These are phyloP conservation scores for Metschnikowia vanudenii DNA, from an alignment of 805 yeast genomes.

Conservation along the genomic window DNA sequence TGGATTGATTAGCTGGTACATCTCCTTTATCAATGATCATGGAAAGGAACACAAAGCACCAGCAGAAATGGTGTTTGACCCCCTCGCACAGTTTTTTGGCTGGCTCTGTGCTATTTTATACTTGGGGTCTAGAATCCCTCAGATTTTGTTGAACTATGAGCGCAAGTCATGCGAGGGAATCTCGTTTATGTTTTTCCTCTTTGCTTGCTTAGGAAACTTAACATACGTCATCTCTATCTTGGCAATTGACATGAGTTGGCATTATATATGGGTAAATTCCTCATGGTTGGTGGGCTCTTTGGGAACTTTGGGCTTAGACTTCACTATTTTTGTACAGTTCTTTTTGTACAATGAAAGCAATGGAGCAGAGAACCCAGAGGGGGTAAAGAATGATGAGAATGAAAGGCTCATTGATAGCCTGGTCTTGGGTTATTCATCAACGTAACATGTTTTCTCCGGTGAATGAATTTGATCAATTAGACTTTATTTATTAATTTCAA, in stretches of 20 bases:
- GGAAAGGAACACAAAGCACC: slow-evolving; percentile 30
- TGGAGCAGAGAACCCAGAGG: slow-evolving; percentile 7
- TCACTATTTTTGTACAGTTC: slow-evolving; percentile 81
- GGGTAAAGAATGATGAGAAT: slow-evolving; percentile 6
- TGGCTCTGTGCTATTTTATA: slow-evolving; percentile 72
- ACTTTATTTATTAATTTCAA: no score
- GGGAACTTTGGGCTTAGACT: slow-evolving; percentile 84
- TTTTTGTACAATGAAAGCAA: slow-evolving; percentile 60
- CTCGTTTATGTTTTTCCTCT: slow-evolving; percentile 86
- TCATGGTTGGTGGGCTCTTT: slow-evolving; percentile 92
- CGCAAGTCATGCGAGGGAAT: slow-evolving; percentile 95
- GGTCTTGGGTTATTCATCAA: slow-evolving; percentile 13
- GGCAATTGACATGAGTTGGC: slow-evolving; percentile 65
- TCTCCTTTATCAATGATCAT: slow-evolving; percentile 52
- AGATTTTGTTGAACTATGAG: slow-evolving; percentile 77
- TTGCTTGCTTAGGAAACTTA: slow-evolving; percentile 92
- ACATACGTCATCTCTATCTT: slow-evolving; percentile 87
- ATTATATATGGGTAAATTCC: slow-evolving; percentile 75
- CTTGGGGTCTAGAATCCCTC: slow-evolving; percentile 90
- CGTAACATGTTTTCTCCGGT: not conserved
- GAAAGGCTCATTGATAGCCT: slow-evolving; percentile 14
- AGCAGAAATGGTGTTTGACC: slow-evolving; percentile 58
- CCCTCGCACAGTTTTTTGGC: slow-evolving; percentile 85
- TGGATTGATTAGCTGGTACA: slow-evolving; percentile 86
- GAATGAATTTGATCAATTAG: not conserved